Conservation (phyloP, 306 rosid species). For the Lotus japonicus region DNA sequence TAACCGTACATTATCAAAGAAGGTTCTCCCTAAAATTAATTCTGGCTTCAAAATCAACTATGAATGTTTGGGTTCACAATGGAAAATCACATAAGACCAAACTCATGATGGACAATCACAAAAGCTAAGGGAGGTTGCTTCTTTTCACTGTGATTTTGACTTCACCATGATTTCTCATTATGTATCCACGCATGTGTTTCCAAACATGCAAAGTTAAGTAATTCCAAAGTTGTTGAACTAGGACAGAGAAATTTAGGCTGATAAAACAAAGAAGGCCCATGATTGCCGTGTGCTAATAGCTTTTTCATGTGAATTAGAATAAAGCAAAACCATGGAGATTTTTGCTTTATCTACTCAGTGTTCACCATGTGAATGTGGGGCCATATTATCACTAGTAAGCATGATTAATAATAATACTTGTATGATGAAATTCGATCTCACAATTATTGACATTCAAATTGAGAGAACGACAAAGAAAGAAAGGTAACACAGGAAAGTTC, state of each 20-base stretch:
- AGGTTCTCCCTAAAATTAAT: too few relatives aligned
- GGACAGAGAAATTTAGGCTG: not conserved
- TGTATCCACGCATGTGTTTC: too few relatives aligned
- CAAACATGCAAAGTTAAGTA: too few relatives aligned
- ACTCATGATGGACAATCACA: too few relatives aligned
- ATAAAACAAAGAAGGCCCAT: slow-evolving; percentile 12
- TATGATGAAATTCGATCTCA: slow-evolving; percentile 26
- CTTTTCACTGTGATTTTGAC: too few relatives aligned
- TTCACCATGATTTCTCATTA: too few relatives aligned
- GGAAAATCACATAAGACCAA: too few relatives aligned
- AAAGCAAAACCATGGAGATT: slow-evolving; percentile 19
- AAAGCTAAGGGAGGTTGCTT: too few relatives aligned
- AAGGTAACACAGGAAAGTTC: slow-evolving; percentile 40
- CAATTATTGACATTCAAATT: slow-evolving; percentile 34
- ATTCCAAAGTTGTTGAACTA: not conserved
- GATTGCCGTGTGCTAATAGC: not conserved
- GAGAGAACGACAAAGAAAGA: slow-evolving; percentile 21
- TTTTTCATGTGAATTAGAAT: slow-evolving; percentile 25
- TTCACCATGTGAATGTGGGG: slow-evolving; percentile 54
- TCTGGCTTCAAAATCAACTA: too few relatives aligned
- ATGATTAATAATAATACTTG: slow-evolving; percentile 23
- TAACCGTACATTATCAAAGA: too few relatives aligned
- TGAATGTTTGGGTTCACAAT: too few relatives aligned
- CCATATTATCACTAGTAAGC: slow-evolving; percentile 28
- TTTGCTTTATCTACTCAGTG: slow-evolving; percentile 9